A percentile compares a stretch with the other conserved stretches of the same genome.
These are phyloP conservation scores for Eremothecium gossypii DNA, from an alignment of 1,139 yeast species.

Conservation along the genomic window DNA sequence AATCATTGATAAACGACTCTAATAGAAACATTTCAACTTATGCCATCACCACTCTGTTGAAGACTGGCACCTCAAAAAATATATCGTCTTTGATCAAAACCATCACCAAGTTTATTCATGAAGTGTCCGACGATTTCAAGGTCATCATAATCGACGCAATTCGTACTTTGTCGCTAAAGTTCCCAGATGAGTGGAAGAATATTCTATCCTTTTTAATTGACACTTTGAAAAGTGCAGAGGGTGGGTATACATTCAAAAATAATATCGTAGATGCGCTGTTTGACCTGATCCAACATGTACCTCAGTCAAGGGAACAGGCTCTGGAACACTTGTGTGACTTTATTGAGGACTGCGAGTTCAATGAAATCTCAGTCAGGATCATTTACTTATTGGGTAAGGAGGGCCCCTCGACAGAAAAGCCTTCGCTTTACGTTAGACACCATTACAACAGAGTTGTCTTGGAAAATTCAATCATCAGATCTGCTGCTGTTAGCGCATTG, in stretches of 20 bases:
- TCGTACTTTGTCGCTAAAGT: conserved; percentile 82
- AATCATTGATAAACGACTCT: conserved; percentile 74
- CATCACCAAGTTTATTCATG: conserved; percentile 84
- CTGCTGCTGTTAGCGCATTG: conserved; percentile 89
- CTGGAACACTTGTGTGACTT: conserved; percentile 88
- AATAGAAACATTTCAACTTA: conserved; percentile 96
- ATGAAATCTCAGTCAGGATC: conserved; percentile 85
- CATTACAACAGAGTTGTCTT: conserved; percentile 93
- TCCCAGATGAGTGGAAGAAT: conserved; percentile 81
- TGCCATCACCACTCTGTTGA: conserved; percentile 90
- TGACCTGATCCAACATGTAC: conserved; percentile 81
- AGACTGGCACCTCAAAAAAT: conserved; percentile 87
- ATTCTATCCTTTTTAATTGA: conserved; percentile 78
- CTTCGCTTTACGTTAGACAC: conserved; percentile 88
- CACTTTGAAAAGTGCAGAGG: conserved; percentile 75
- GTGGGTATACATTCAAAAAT: conserved; percentile 76
- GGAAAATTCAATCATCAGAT: conserved; percentile 89
- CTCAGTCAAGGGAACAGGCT: conserved; percentile 78
- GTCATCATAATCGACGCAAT: conserved; percentile 92
- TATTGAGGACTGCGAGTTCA: conserved; percentile 95
- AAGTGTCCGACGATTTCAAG: conserved; percentile 92
- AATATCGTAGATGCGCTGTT: conserved; percentile 86
- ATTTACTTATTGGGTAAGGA: conserved; percentile 87
- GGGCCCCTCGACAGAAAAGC: conserved; percentile 82
- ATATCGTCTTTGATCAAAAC: conserved; percentile 85